Percentiles rank a stretch among this genome's conserved stretches.
These are phyloP conservation scores for Leishmania tarentolae DNA, from an alignment of 208 protist species.

Conservation along the genomic window DNA sequence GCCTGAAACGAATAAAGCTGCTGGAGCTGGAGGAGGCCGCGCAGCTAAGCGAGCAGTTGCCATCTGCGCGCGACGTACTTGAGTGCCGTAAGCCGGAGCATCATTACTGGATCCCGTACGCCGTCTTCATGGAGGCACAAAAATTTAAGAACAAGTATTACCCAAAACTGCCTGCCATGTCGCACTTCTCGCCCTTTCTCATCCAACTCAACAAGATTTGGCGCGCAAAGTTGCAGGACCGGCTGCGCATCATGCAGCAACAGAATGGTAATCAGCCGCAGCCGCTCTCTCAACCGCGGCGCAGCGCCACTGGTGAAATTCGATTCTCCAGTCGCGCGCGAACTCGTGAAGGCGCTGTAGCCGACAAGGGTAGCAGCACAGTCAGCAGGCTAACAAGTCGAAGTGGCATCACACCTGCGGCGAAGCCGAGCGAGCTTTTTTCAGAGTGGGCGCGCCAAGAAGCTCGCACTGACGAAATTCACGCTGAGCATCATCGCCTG, in stretches of 20 bases:
- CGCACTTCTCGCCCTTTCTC: conserved; percentile 86
- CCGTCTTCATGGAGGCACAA: conserved; percentile 78
- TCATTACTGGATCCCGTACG: conserved; percentile 88
- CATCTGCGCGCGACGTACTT: conserved; percentile 69
- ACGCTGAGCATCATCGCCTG: conserved; percentile 52
- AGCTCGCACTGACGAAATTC: conserved; percentile 29
- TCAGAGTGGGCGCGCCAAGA: conserved; percentile 15
- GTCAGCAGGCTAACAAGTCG: conserved; percentile 11
- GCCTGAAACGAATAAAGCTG: conserved; percentile 64
- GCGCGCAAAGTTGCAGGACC: conserved; percentile 61
- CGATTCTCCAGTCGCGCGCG: neutral
- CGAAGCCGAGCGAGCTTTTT: conserved; percentile 14
- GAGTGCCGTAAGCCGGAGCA: conserved; percentile 66
- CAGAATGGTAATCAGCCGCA: conserved; percentile 22
- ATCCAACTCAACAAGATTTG: conserved; percentile 80
- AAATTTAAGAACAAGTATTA: conserved; percentile 86
- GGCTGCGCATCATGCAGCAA: conserved; percentile 46
- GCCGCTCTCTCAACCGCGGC: neutral
- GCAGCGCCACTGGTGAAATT: neutral
- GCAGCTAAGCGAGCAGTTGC: conserved; percentile 46
- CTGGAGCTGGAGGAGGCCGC: conserved; percentile 66
- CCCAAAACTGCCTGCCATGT: conserved; percentile 60
- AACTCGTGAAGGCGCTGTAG: neutral
- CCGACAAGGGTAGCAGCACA: neutral
- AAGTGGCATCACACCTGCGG: neutral